Evolutionary conservation across 2,329 filamentous ascomycete species (phyloP), one percentile per base, ranked within the genome.

Genomic region (Clonostachys rhizophaga): DNA sequence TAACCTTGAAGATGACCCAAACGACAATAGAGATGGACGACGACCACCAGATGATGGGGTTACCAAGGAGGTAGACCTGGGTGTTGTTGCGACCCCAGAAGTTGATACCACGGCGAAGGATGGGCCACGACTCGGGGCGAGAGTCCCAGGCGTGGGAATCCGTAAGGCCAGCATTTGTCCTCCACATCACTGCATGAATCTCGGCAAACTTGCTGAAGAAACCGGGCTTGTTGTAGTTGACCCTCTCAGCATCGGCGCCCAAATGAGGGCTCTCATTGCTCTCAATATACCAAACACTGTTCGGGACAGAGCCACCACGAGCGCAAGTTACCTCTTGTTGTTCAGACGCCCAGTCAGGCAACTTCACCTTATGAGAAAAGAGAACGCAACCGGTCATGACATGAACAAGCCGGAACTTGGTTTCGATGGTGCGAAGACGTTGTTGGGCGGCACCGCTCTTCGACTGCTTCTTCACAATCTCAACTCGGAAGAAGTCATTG

Each of bases 301-400:
- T 99, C 47, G 94, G 94, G 36, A 96, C 74, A 52, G 91, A 96
- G 57, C 91, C 94, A 43, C 89, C 86, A 57, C 85, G 87, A 8
- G 94, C 94, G 63, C 94, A 99, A 17, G 92, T 97, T n/a, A 99
- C 94, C 69, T 99, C 94, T 67, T 99, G 94, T 67, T 99, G 94
- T 67, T 97, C 94, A 45, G 87, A 99, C 42, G 89, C 94, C 94
- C 94, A 99, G 4, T 95, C 91, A 4, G 94, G 94, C 49, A 99
- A 84, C 75, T 99, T 99, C 64, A 97, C 91, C 74, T 96, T 97
- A 78, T 99, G 94, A 1, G 92, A 97, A 76, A 99, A 99, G 20
- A 99, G 78, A 12, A 86, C 88, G 63, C 94, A 99, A 42, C 92
- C 91, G 52, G 91, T 96, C 94, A 99, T 97, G 64, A 96, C 72